A percentile compares a stretch with the other conserved stretches of the same genome.
phyloP scores from a whole-genome alignment of 805 yeast genomes.

The Candida easanensis region DNA sequence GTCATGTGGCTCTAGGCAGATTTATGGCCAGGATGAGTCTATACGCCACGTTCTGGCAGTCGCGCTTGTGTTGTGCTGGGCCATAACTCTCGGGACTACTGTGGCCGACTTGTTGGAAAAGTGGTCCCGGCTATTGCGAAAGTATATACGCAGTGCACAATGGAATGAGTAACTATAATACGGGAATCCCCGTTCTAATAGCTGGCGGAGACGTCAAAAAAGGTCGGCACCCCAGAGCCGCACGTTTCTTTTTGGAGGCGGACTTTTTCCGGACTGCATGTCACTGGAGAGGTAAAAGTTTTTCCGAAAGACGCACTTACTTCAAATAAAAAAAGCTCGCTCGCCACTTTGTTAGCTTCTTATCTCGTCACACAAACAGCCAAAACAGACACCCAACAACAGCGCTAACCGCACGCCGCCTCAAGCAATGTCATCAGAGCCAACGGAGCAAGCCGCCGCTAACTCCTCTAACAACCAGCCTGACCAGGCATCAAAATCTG shows the following conservation, averaged over 20 bases:
- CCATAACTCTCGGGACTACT: no score
- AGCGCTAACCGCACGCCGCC: background rate
- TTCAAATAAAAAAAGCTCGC: background rate
- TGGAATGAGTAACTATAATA: no score
- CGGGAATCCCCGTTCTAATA: no score
- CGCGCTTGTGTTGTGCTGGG: no score
- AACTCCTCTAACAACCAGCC: background rate
- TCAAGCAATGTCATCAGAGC: background rate
- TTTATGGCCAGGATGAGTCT: no score
- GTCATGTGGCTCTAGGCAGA: no score
- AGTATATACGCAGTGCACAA: no score
- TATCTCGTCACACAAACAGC: background rate
- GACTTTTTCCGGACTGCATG: slow-evolving; percentile 1
- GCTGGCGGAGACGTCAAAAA: no score
- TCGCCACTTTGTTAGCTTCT: slow-evolving; percentile 4
- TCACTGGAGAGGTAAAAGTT: slow-evolving; percentile 1
- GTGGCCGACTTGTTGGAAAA: no score
- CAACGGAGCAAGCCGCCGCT: background rate
- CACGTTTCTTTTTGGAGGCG: slow-evolving; percentile 1
- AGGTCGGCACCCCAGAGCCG: background rate
- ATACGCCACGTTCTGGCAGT: no score
- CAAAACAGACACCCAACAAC: background rate
- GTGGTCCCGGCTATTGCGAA: no score
- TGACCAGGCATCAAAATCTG: background rate
- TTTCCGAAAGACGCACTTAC: slow-evolving; percentile 4